Evolutionary conservation across 2,329 filamentous ascomycete species (phyloP), one percentile per base, ranked within the genome.

Genomic region (Xylariaceae sp.): DNA sequence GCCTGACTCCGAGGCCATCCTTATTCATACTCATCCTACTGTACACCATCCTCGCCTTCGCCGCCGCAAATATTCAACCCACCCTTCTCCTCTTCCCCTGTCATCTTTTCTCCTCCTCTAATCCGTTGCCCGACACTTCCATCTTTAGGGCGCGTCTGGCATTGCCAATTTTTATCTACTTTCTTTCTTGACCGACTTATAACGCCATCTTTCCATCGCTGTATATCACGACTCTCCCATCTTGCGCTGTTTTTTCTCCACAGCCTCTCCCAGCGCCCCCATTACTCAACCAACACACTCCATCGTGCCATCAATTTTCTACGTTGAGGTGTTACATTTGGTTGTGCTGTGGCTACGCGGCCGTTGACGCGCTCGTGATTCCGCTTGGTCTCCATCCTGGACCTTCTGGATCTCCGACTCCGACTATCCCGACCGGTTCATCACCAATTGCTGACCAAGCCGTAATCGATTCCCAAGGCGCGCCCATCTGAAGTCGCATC

Each of bases 21-120:
- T 45, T 47, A 44, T 44, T 45, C 47, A 55, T 50, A 52, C 57
- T 52, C 51, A 55, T 54, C 54, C 54, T 51, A 46, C 54, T 53
- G 53, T 55, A 50, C 44, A 35, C 46, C 55, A 55, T 59, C 53
- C 53, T 62, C 58, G 56, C 55, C 55, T 59, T 58, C 57, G 53
- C 51, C 52, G 57, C 57, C 54, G 56, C 52, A 52, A 52, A 44
- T 48, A 48, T 40, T 47, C 48, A 54, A 46, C 38, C 37, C 45
- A 48, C 46, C 39, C 37, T 27, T 42, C 40, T 35, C 23, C 21
- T 32, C 35, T 39, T 40, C 16, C 37, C 12, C 47, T 22, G 37
- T 33, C 34, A 46, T 35, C 40, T 29, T 37, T 17, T 35, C 17
- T 23, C 22, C 27, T 40, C 40, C 39, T 22, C 41, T 37, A 44